phyloP scores from a whole-genome alignment of 2,329 filamentous ascomycete species.

The Sporothrix pallida region DNA sequence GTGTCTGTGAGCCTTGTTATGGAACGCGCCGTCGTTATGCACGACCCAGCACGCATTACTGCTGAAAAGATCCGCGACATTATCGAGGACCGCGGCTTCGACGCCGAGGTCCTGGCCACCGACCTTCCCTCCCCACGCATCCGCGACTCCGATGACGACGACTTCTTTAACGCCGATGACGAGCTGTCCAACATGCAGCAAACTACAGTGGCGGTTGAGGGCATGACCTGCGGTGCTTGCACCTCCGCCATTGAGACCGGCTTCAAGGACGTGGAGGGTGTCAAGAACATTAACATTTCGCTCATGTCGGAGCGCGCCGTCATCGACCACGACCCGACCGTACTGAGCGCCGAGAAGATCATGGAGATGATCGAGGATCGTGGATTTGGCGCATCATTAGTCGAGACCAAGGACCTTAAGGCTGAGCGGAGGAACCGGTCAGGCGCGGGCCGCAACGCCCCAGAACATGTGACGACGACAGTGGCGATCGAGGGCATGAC shows the following conservation, averaged over 20 bases:
- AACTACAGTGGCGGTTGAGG: conserved; percentile 79
- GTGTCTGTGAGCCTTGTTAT: conserved; percentile 94
- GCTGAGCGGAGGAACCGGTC: conserved; percentile 48
- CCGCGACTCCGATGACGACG: conserved; percentile 44
- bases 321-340: conserved; percentile 73
- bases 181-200: conserved; percentile 56
- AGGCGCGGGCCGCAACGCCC: conserved; percentile 57
- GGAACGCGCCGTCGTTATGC: conserved; percentile 92
- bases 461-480: conserved; percentile 72
- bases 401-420: conserved; percentile 68
- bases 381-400: conserved; percentile 79
- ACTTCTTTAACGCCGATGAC: conserved; percentile 46
- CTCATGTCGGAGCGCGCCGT: conserved; percentile 84
- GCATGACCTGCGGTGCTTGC: conserved; percentile 92
- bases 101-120: conserved; percentile 84
- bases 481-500: conserved; percentile 96
- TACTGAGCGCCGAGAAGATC: conserved; percentile 60
- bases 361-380: conserved; percentile 69
- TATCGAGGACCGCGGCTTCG: conserved; percentile 91
- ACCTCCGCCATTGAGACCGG: conserved; percentile 83
- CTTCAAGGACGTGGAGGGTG: conserved; percentile 74
- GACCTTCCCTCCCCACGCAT: conserved; percentile 67
- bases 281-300: conserved; percentile 80
- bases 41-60: conserved; percentile 76
- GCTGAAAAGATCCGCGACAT: conserved; percentile 80